Percentiles rank a stretch among this genome's conserved stretches.
These are phyloP conservation scores for Acacia pycnantha DNA, from an alignment of 331 rosid genomes.

Conservation along the genomic window DNA sequence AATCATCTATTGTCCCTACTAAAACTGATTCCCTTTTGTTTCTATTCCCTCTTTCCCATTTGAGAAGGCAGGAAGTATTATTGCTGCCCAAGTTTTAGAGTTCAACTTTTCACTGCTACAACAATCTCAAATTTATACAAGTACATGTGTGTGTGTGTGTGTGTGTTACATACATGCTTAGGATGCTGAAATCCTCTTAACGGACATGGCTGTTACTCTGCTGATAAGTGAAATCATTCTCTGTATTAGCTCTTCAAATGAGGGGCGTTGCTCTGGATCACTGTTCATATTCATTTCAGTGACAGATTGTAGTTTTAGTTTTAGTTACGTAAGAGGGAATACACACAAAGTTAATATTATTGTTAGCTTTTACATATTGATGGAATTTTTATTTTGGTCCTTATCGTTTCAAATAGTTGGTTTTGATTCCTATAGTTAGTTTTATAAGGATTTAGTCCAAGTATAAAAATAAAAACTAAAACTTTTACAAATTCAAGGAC, in stretches of 20 bases:
- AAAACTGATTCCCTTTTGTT: background rate
- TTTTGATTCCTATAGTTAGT: too few species aligned
- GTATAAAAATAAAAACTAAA: too few species aligned
- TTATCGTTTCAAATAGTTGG: too few species aligned
- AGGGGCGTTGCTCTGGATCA: slow-evolving; percentile 65
- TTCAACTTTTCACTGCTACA: background rate
- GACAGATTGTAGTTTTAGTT: slow-evolving; percentile 18
- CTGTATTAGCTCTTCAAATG: slow-evolving; percentile 66
- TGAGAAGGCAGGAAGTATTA: background rate
- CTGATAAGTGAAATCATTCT: slow-evolving; percentile 42
- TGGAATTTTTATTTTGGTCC: too few species aligned
- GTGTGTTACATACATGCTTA: slow-evolving; percentile 12
- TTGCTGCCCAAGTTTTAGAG: background rate
- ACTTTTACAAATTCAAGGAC: too few species aligned
- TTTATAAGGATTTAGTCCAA: too few species aligned
- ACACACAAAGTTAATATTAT: too few species aligned
- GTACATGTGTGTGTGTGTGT: background rate
- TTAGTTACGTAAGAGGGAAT: background rate
- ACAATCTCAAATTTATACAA: background rate
- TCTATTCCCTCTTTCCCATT: background rate
- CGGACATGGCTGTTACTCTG: slow-evolving; percentile 28
- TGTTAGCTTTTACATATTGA: too few species aligned
- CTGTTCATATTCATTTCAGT: slow-evolving; percentile 38
- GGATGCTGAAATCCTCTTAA: slow-evolving; percentile 40
- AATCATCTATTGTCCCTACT: background rate